Evolutionary conservation across 371 early-diverging fungal species (phyloP).

Genomic region (Mortierella sp.): DNA sequence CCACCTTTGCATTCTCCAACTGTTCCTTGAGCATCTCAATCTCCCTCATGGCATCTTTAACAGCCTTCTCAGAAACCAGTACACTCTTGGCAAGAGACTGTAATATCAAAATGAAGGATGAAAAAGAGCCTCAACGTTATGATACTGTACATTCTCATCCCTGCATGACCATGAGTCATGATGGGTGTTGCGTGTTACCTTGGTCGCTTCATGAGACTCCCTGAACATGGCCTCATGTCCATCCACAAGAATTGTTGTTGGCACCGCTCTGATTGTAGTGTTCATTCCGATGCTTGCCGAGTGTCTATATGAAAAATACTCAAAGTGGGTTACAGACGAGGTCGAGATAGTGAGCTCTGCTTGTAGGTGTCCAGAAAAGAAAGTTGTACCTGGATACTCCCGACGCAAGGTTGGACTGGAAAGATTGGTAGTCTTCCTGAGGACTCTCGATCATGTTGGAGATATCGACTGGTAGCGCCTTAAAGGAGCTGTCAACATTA

Average conservation of each 20-base stretch:
- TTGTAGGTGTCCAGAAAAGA: no score
- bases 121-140: no score
- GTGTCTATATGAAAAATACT: no score
- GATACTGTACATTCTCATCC: no score
- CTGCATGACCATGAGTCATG: no score
- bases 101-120: no score
- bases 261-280: conserved; percentile 29
- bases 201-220: conserved; percentile 41
- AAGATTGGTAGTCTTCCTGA: conserved; percentile 51
- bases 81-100: conserved; percentile 40
- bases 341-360: no score
- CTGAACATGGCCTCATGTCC: conserved; percentile 47
- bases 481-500: conserved; percentile 37
- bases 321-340: no score
- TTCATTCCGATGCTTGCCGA: conserved; percentile 30
- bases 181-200: no score
- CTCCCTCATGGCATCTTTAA: conserved; percentile 25
- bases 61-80: conserved; percentile 28
- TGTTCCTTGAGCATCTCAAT: conserved; percentile 35
- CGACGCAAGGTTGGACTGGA: conserved; percentile 46
- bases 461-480: conserved; percentile 24
- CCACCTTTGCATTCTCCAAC: conserved; percentile 18
- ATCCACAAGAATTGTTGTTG: conserved; percentile 31
- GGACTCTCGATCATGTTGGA: conserved; percentile 54
- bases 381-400: conserved; percentile 37